Evolutionary conservation across 2,329 filamentous ascomycete genomes (phyloP), one percentile per base, ranked within the genome.

Genomic region (Colletotrichum ledebouriae): DNA sequence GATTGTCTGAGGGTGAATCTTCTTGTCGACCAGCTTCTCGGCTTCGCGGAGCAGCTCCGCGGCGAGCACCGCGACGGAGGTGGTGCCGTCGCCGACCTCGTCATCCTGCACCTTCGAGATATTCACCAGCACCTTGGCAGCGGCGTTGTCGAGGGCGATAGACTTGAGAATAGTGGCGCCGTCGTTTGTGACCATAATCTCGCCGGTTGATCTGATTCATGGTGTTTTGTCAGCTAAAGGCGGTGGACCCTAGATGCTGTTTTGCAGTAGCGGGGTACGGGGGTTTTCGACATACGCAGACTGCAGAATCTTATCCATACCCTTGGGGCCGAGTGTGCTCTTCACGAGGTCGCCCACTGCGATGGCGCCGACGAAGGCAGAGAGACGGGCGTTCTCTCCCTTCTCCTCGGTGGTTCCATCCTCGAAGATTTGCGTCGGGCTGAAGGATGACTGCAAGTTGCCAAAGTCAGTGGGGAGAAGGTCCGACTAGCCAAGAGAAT

Each of bases 101-200:
- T 99, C 96, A 77, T 99, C 96, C 80, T 99, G 96, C 6, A 99
- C 96, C 84, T 99, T 99, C 71, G 95, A 98, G 75, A 99, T 98
- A 81, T 99, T 99, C 78, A 99, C 96, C 49, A 99, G 87, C 5
- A 99, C 96, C 84, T 99, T 99, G 62, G 96, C 96, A 22, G 96
- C 96, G 49, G 96, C 96, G 79, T 99, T 99, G 81, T 99, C 96
- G 77, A 99, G 91, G 49, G 96, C 96, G 80, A 99, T 99, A 61
- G 95, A 93, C 83, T 99, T 99, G 72, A 99, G 89, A 74, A 99
- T 99, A 25, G 96, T 99, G 71, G 96, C 96, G 78, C 96, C 96
- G 82, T 99, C 96, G 82, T 99, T 99, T 68, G 96, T 99, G 71
- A 99, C 96, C 89, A 98, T 93, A 76, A 98, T 98, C 76, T 98